Percentiles rank a stretch among this genome's conserved stretches.
Conservation (phyloP, 2,329 filamentous ascomycete species). For the Arachnomyces sp. region DNA sequence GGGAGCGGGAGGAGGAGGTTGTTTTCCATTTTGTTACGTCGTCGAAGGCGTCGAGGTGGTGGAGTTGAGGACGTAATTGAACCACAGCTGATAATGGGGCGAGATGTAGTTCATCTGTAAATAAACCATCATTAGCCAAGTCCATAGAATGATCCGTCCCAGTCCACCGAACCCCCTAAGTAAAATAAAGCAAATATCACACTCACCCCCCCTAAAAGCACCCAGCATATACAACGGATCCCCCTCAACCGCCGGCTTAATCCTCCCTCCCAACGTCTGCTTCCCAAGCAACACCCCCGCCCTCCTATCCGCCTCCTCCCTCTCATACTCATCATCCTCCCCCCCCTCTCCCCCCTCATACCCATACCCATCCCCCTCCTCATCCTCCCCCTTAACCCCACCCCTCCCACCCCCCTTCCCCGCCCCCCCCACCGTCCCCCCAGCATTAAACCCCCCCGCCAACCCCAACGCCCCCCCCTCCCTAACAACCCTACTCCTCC, state of each 20-base stretch:
- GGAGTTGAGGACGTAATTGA: constrained; percentile 82
- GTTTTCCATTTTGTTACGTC: constrained; percentile 48
- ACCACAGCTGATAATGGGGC: constrained; percentile 76
- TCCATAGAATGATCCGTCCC: background rate
- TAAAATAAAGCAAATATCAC: constrained; percentile 1
- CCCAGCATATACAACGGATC: constrained; percentile 79
- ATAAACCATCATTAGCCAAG: constrained; percentile 6
- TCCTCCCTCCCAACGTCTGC: constrained; percentile 79
- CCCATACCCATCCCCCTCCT: constrained; percentile 28
- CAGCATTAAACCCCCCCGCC: constrained; percentile 64
- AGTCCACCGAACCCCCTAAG: no score
- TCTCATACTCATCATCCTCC: constrained; percentile 12
- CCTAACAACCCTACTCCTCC: constrained; percentile 43
- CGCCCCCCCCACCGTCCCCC: constrained; percentile 28
- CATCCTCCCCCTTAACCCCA: constrained; percentile 17
- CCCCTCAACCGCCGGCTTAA: constrained; percentile 58
- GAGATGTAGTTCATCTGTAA: constrained; percentile 72
- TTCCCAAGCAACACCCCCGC: constrained; percentile 55
- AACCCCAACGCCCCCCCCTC: constrained; percentile 62
- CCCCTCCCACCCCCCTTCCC: constrained; percentile 13
- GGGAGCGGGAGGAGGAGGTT: no score
- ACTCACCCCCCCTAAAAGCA: constrained; percentile 73
- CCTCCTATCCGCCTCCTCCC: constrained; percentile 15
- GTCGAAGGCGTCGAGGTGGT: constrained; percentile 78
- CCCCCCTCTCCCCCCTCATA: constrained; percentile 15